Evolutionary conservation across 78 protist genomes (phyloP), one percentile per base, ranked within the genome.

Genomic region (Protostelium mycophagum): DNA sequence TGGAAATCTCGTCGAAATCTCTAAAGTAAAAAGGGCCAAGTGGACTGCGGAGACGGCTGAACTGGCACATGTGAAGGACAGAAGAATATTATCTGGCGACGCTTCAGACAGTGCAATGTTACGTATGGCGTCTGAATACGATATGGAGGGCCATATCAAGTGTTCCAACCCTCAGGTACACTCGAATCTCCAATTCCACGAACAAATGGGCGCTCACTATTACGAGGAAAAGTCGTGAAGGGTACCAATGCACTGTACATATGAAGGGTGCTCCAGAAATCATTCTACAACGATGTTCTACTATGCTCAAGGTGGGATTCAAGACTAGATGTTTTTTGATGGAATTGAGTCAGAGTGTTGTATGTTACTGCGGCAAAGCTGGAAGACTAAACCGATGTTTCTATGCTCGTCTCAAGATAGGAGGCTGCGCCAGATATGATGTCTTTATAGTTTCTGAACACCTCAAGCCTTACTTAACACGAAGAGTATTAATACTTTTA

Each of bases 251-350:
- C 83, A 37, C 87, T 87, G 34, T 96, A 35, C 23, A 88, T 83
- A 88, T 97, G 94, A 95, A 97, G 88, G 97, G 98, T 36, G 97
- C 98, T 0, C 97, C 97, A 36, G 98, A 97, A 88, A 89, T 96
- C 34, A 37, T 97, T 31, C 0, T 94, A 28, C 89, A 38, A 34
- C 1, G 87, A 28, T 95, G 98, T 88, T n/a, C 86, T 1, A 29
- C 38, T 28, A 9, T 88, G 73, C 28, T 83, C 39, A 35, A 31
- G 36, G 88, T 91, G 39, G 95, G 96, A 51, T 51, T 51, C 73
- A 16, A 51, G 16, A 23, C 87, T 5, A 31, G 94, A 92, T 35
- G 91, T n/a, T n/a, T n/a, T n/a, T n/a, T n/a, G n/a, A n/a, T n/a
- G n/a, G n/a, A n/a, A n/a, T n/a, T n/a, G n/a, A n/a, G n/a, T n/a